Evolutionary conservation across 305 asterid species (phyloP), one percentile per base, ranked within the genome.

Genomic region (Fraxinus platypoda): DNA sequence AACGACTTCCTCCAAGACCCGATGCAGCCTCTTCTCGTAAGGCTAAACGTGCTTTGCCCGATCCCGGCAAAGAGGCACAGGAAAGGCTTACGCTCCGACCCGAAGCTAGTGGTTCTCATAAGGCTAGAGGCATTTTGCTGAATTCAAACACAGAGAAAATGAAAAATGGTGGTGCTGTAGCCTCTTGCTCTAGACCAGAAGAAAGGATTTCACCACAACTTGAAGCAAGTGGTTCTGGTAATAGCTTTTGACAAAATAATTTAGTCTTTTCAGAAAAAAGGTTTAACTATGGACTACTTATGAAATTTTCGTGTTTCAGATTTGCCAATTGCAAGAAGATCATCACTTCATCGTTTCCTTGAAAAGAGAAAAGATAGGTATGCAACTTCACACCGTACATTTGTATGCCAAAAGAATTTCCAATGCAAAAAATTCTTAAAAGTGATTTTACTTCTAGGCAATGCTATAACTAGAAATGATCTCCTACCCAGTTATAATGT

Each of bases 291-390:
- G 35, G 12, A 11, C 6, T 66, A 9, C 26, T 23, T 64, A 64
- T 64, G 31, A 4, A 9, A 1, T 23, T 11, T 11, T 64, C 6
- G 70, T 77, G 81, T 76, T 79, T 31, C 87, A 94, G 98, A 92
- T 83, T 75, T 94, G 85, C 98, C 97, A 43, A 94, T 94, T 74
- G 97, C 97, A 52, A 89, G 98, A 84, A 90, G 97, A 82, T 92
- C 98, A 7, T 93, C 98, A 8, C 92, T 94, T 26, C 94, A 91
- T 84, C 89, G 97, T 77, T 94, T 94, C 84, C 94, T 94, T 43
- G 95, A 64, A 78, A 94, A 91, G 95, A 88, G 97, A 84, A 94
- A 90, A 89, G 97, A 93, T 57, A 86, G 98, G 97, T 92, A 91
- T 23, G 15, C 8, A 66, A 26, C 74, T 59, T 59, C 71, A 59